phyloP scores from a whole-genome alignment of 495 filamentous ascomycete genomes.

The Penicillium alfredii region DNA sequence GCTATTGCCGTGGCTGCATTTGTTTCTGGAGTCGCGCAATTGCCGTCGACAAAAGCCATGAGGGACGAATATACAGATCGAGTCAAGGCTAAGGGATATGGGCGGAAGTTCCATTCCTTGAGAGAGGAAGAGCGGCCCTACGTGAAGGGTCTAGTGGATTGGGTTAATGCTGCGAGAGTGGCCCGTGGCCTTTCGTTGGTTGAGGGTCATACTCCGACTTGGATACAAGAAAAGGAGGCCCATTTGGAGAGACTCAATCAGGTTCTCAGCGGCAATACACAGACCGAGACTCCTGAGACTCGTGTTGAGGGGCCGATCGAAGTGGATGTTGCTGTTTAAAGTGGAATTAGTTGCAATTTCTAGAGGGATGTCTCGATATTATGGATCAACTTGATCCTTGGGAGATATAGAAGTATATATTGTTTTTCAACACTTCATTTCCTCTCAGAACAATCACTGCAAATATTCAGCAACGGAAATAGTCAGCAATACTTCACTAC shows the following conservation, averaged over 20 bases:
- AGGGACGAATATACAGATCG: slow-evolving; percentile 45
- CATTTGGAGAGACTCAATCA: slow-evolving; percentile 25
- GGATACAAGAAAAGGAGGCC: slow-evolving; percentile 31
- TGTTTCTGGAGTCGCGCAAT: slow-evolving; percentile 42
- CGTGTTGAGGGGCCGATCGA: slow-evolving; percentile 4
- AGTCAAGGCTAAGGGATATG: slow-evolving; percentile 39
- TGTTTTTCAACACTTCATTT: too few relatives aligned
- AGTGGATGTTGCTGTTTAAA: slow-evolving; percentile 4
- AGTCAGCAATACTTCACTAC: too few relatives aligned
- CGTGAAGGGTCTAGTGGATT: slow-evolving; percentile 46
- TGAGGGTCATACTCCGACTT: slow-evolving; percentile 41
- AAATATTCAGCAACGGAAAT: too few relatives aligned
- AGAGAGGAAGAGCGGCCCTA: slow-evolving; percentile 48
- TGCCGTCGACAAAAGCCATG: slow-evolving; percentile 47
- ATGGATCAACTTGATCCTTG: too few relatives aligned
- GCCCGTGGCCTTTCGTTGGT: slow-evolving; percentile 27
- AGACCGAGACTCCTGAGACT: too few relatives aligned
- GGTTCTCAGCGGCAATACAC: too few relatives aligned
- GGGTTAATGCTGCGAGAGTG: slow-evolving; percentile 43
- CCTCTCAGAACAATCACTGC: too few relatives aligned
- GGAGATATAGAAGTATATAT: neutral
- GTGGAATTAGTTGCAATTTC: too few relatives aligned
- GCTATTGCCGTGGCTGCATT: slow-evolving; percentile 53
- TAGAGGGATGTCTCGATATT: too few relatives aligned
- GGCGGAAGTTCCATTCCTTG: slow-evolving; percentile 51